Conservation (phyloP, 1,284 basidiomycete species). For the Hemileia vastatrix region DNA sequence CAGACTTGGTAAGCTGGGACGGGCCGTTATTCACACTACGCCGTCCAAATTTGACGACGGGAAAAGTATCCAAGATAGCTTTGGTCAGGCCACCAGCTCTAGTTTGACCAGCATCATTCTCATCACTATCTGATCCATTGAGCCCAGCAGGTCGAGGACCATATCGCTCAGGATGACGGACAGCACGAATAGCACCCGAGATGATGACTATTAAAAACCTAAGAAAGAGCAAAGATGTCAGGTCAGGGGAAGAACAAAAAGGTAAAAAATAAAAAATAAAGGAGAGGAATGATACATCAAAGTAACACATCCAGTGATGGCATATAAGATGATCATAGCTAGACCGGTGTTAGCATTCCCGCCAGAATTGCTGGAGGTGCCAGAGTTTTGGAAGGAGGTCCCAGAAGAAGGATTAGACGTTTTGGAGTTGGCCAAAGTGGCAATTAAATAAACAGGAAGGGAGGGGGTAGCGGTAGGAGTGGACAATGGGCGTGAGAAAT, state of each 20-base stretch:
- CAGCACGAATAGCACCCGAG: constrained; percentile 57
- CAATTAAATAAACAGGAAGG: constrained; percentile 25
- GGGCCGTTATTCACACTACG: constrained; percentile 13
- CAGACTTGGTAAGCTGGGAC: neutral
- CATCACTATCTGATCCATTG: constrained; percentile 17
- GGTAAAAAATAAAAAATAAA: constrained; percentile 52
- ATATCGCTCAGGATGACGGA: constrained; percentile 81
- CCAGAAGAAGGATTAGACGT: neutral
- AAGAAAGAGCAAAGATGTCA: constrained; percentile 14
- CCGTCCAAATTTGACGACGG: constrained; percentile 69
- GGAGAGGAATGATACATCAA: constrained; percentile 71
- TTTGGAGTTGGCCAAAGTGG: constrained; percentile 27
- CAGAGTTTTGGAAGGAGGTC: constrained; percentile 3
- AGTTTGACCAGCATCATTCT: constrained; percentile 50
- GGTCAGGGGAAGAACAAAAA: neutral
- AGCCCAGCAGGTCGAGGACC: constrained; percentile 54
- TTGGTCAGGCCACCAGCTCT: constrained; percentile 69
- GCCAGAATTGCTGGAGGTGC: neutral
- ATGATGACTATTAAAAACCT: constrained; percentile 44
- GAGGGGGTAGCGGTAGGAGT: neutral
- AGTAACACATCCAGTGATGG: constrained; percentile 54
- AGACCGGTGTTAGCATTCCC: constrained; percentile 61
- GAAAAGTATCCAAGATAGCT: constrained; percentile 87
- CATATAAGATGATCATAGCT: constrained; percentile 62
- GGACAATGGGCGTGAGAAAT: constrained; percentile 14